A percentile compares a stretch with the other conserved stretches of the same genome.
These are phyloP conservation scores for Begonia fuchsioides DNA, from an alignment of 306 rosid genomes.

Conservation along the genomic window DNA sequence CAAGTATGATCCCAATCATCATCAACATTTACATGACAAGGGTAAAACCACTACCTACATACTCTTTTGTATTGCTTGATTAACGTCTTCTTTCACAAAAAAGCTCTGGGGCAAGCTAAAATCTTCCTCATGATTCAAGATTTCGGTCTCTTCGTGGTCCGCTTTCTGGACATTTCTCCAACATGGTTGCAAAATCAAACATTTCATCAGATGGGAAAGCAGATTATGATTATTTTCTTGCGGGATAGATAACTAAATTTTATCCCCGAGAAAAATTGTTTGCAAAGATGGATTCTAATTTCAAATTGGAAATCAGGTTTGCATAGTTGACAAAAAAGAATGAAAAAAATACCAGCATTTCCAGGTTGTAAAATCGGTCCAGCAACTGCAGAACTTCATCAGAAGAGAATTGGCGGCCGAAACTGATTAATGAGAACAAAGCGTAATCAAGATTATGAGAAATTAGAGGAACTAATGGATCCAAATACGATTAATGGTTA, in stretches of 20 bases:
- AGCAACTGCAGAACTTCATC: constrained; percentile 92
- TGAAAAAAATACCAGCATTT: constrained; percentile 57
- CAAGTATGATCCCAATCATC: no score
- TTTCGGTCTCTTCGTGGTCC: constrained; percentile 68
- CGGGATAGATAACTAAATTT: background rate
- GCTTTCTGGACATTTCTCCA: constrained; percentile 41
- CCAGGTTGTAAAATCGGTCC: constrained; percentile 90
- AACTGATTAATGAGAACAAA: constrained; percentile 34
- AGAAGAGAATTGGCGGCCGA: constrained; percentile 64
- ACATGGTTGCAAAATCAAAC: constrained; percentile 4
- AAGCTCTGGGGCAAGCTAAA: constrained; percentile 71
- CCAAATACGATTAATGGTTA: background rate
- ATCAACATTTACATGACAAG: no score
- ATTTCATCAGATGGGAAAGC: background rate
- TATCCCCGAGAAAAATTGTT: no score
- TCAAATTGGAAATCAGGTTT: no score
- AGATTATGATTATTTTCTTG: background rate
- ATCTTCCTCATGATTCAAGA: constrained; percentile 71
- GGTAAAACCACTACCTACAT: no score
- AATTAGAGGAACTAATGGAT: constrained; percentile 4
- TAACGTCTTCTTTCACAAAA: constrained; percentile 54
- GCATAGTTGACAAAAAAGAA: constrained; percentile 4
- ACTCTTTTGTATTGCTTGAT: no score
- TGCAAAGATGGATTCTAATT: no score
- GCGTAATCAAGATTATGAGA: constrained; percentile 8